A percentile compares a stretch with the other conserved stretches of the same genome.
Evolutionary conservation across 2,329 filamentous ascomycete species (phyloP).

Genomic region (Taxawa tesnikishii): DNA sequence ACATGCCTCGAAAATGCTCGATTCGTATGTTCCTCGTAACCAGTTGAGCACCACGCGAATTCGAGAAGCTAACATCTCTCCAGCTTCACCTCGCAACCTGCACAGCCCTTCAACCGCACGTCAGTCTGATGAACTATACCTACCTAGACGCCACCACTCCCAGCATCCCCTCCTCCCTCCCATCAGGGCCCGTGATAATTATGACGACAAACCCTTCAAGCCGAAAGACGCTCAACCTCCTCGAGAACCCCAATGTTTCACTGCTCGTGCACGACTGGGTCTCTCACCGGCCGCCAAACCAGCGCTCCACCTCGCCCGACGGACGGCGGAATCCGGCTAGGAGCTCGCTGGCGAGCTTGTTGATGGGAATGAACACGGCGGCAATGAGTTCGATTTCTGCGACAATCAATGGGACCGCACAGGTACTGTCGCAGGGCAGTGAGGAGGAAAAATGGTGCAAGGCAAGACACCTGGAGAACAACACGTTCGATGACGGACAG

Average conservation of each 20-base stretch:
- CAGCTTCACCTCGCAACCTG: constrained; percentile 94
- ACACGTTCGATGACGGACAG: constrained; percentile 41
- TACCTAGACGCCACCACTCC: constrained; percentile 57
- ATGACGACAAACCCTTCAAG: constrained; percentile 77
- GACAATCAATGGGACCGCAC: constrained; percentile 82
- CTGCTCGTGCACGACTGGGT: constrained; percentile 98
- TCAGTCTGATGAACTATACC: constrained; percentile 98
- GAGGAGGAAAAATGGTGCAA: constrained; percentile 79
- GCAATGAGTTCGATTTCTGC: constrained; percentile 80
- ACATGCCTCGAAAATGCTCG: constrained; percentile 88
- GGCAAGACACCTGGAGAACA: constrained; percentile 76
- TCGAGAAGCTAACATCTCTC: constrained; percentile 1
- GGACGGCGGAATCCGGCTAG: constrained; percentile 31
- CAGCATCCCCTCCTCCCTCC: constrained; percentile 47
- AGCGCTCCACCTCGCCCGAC: constrained; percentile 30
- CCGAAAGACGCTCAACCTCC: constrained; percentile 70
- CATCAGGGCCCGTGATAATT: constrained; percentile 54
- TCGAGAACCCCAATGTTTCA: constrained; percentile 75
- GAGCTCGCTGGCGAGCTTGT: constrained; percentile 67
- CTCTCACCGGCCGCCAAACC: constrained; percentile 70
- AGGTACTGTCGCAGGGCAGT: constrained; percentile 57
- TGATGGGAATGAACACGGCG: constrained; percentile 84
- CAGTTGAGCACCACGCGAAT: constrained; percentile 8
- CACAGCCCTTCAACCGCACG: constrained; percentile 69
- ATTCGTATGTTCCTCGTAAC: constrained; percentile 52